Conservation (phyloP, 495 filamentous ascomycete species). For the Xylaria longipes region DNA sequence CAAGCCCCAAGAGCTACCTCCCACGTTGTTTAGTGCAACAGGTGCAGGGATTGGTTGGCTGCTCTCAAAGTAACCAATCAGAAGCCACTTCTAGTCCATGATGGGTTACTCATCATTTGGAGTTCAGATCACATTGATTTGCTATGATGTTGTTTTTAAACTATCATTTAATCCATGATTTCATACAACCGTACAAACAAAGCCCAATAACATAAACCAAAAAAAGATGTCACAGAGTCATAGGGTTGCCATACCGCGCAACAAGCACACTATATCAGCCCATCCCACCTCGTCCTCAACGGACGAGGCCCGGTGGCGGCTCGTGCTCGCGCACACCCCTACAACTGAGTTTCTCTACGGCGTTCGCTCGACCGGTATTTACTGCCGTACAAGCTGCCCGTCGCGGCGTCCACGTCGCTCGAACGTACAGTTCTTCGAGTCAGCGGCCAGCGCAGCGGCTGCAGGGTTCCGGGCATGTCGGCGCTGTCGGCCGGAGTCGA, state of each 20-base stretch:
- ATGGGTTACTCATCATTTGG: neutral
- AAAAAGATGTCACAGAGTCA: neutral
- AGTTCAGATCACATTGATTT: neutral
- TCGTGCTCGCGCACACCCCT: conserved; percentile 54
- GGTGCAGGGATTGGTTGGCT: neutral
- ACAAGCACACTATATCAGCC: neutral
- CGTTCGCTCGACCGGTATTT: conserved; percentile 66
- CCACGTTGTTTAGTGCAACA: neutral
- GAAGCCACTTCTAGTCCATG: neutral
- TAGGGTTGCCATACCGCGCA: conserved; percentile 20
- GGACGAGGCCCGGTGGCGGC: conserved; percentile 20
- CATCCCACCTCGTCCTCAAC: neutral
- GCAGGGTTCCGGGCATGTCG: conserved; percentile 69
- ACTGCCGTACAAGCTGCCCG: conserved; percentile 66
- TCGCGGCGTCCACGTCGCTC: conserved; percentile 65
- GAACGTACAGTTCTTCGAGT: conserved; percentile 65
- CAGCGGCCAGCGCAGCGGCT: conserved; percentile 56
- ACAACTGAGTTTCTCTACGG: conserved; percentile 63
- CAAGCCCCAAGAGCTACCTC: no score
- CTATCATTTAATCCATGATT: neutral
- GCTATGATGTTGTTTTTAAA: neutral
- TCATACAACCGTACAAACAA: neutral
- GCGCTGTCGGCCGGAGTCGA: conserved; percentile 61
- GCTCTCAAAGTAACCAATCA: conserved; percentile 26
- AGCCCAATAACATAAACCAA: neutral